Evolutionary conservation across 306 rosid genomes (phyloP), one percentile per base, ranked within the genome.

Genomic region (Gleditsia sinensis): DNA sequence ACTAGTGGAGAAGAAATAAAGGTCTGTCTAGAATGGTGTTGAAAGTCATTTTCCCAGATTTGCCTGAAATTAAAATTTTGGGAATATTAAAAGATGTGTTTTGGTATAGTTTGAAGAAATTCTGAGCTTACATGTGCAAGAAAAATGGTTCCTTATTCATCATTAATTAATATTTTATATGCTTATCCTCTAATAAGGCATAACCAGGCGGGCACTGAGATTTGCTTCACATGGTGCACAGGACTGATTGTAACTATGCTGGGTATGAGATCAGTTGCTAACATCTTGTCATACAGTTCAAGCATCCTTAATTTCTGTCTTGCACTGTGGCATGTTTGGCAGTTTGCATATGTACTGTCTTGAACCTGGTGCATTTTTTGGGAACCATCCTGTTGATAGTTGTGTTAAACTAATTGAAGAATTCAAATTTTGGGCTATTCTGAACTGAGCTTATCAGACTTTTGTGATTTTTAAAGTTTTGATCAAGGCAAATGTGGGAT

Each of bases 401-500:
- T 34, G n/a, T 64, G n/a, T 27, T 51, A 45, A 64, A 27, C 33
- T 62, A 50, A 64, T 12, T 36, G 54, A 49, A 74, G 54, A 74
- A n/a, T 63, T 75, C 24, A 30, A 64, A 37, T 49, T 49, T 19
- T 24, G 0, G 2, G 55, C 72, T 75, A 25, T 37, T 75, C 39
- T 50, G 19, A 17, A 48, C 63, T 4, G 13, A 25, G 9, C 39
- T 36, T 65, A 13, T 75, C 9, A 53, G 23, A 12, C 48, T 16
- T 16, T 11, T 53, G 24, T 39, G 53, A 48, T 10, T 62, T n/a
- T 32, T 61, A 25, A 32, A 27, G 1, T 27, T 28, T 54, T 27
- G 14, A 53, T 17, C 3, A 0, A 19, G 51, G 40, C 12, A 45
- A 34, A 24, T 45, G 10, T 46, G 69, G 43, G 19, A 23, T 43